phyloP scores from a whole-genome alignment of 2,329 filamentous ascomycete species.

The Cladosporium sp. region DNA sequence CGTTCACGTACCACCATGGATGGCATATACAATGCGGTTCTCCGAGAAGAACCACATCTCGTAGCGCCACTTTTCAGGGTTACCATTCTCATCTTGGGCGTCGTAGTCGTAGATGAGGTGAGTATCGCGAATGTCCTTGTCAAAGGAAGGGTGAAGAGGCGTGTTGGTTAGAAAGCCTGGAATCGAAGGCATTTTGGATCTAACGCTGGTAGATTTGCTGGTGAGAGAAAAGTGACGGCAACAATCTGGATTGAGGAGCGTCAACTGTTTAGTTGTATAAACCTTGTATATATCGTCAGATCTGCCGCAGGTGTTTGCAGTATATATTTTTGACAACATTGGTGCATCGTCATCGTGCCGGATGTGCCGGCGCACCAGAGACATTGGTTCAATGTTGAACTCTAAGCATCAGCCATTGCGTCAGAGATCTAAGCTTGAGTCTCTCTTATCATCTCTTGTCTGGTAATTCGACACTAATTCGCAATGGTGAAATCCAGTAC shows the following conservation, averaged over 20 bases:
- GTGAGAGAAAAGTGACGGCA: background rate
- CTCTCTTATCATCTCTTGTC: background rate
- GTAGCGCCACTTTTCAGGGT: conserved; percentile 61
- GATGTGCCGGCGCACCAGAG: background rate
- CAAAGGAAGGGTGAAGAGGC: conserved; percentile 38
- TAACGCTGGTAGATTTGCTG: background rate
- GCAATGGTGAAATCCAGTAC: background rate
- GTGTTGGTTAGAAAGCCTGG: conserved; percentile 30
- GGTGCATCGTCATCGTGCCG: conserved; percentile 3
- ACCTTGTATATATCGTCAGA: background rate
- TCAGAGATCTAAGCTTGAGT: background rate
- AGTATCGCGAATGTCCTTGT: conserved; percentile 54
- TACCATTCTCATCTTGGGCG: conserved; percentile 49
- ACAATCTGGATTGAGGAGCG: background rate
- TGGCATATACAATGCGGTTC: conserved; percentile 56
- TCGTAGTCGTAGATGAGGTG: conserved; percentile 61
- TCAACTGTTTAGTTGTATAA: background rate
- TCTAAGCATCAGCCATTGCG: conserved; percentile 2
- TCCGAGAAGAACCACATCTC: conserved; percentile 60
- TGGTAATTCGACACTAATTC: background rate
- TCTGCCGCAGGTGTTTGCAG: background rate
- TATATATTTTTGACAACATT: background rate
- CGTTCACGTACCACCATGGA: conserved; percentile 50
- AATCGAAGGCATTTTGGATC: conserved; percentile 24
- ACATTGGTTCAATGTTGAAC: background rate